Evolutionary conservation across 2,329 filamentous ascomycete species (phyloP), one percentile per base, ranked within the genome.

Genomic region (Aspergillus novoparasiticus): DNA sequence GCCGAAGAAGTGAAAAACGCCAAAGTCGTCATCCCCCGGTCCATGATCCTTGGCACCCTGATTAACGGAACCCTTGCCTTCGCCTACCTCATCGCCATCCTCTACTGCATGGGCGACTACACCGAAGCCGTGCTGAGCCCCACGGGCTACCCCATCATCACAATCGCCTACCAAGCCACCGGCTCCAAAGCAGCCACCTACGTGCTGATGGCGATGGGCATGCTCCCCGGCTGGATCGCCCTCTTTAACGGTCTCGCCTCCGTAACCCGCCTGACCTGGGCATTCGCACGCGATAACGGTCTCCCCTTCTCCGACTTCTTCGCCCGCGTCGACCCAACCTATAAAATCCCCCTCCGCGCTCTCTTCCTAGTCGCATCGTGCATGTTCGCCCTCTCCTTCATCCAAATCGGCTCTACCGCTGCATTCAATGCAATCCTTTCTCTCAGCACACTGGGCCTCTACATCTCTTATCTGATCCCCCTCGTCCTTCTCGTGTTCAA

Each of bases 401-500:
- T 84, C 73, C 82, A 81, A 71, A 79, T 84, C 55, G 83, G 80
- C 28, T 83, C 78, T 21, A 72, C 76, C 5, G 76, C 79, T 4
- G 84, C 83, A 6, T 84, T 85, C 72, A 83, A 85, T 69, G 82
- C 80, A 59, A 81, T 85, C 64, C 76, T 83, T 14, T 84, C 82
- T 6, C 75, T 86, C 12, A 79, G 79, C 10, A 76, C 83, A 50
- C 78, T 78, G 36, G 80, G 80, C 1, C 75, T 85, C 21, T 80
- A 85, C 39, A 78, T 79, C 45, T 83, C 81, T 23, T 86, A 85
- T 69, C 77, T 85, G 51, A 77, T 84, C 14, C 68, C 66, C 6
- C 79, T 82, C 51, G 66, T 73, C 19, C 78, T 68, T 2, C 59
- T 81, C 19, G 58, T 48, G 12, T 32, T 62, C 5, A 72, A 70